Base-by-base conservation (phyloP, 495 filamentous ascomycete species). In the Cercophora sp. region DNA sequence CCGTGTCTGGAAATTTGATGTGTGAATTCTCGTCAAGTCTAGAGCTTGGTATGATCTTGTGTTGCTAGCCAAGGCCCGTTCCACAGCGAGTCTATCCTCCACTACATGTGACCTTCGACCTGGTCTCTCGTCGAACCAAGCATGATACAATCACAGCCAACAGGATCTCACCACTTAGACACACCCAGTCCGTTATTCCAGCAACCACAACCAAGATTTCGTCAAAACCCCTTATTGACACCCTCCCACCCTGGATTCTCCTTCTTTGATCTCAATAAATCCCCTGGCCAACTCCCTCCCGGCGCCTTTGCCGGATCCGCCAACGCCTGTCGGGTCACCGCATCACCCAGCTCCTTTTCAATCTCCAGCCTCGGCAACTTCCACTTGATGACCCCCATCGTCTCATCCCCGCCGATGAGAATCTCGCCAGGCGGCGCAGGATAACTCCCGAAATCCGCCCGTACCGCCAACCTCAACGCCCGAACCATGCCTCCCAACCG, bases 331-430 rank as follows among this genome's bases (percentile, higher is more conserved):
- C 65, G 34, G 11, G 70, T 72, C 0, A 79, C 70, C n/a, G 65
- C 64, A 66, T 77, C 69, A 0, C 72, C 70, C 24, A 79, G 54
- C 3, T 71, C 66, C 63, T 75, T 75, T 52, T 78, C 75, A 11
- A 70, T 66, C 27, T 66, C 67, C 25, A 70, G 35, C 10, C 74
- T 56, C 15, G 68, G 66, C 42, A 69, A 63, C 19, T 48, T 39
- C 49, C 48, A 57, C 54, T 72, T 68, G 3, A 70, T 34, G 5
- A 58, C 6, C 2, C 48, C 36, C 36, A 54, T 24, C 36, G 52
- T 48, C 10, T 48, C 27, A 2, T 29, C 36, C 1, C 40, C 55
- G 8, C 49, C 60, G 13, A 50, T 41, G 4, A 64, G 34, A 3
- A 13, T 18, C 18, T 54, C 45, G 0, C 41, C 23, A 0, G 36